Base-by-base conservation (phyloP, 805 yeast species). In the Metschnikowia baotianmanensis region DNA sequence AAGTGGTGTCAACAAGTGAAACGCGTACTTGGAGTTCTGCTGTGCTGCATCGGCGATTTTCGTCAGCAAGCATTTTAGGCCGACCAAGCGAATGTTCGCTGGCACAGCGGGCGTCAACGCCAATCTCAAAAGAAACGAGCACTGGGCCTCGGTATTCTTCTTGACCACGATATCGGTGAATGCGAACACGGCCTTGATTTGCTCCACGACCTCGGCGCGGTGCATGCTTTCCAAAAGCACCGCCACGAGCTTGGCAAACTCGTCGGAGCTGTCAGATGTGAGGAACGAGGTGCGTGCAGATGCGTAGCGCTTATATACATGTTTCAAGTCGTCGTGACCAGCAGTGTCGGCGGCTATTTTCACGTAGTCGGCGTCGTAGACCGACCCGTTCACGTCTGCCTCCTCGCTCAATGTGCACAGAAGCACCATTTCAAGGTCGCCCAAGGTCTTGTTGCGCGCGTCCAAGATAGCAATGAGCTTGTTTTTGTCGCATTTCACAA, bases 91-190 rank as follows among this genome's bases (percentile, higher is more conserved):
- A 11, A 78, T 74, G 25, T 76, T 70, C 6, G 76, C 53, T 34
- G 93, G 93, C 2, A 79, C 69, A 5, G 76, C 67, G 11, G 78
- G 72, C 1, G 86, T 75, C 20, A 78, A 68, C 0, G 82, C 59
- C 5, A 78, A 66, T 57, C 89, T 70, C 10, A 79, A 52, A 29
- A 81, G 57, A 55, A 83, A 85, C 0, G 89, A 75, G n/a, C 80
- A 48, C 23, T 69, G 66, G 2, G 76, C 52, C 45, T 72, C 78
- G 2, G 54, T 41, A 2, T n/a, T 37, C 15, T 32, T 45, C 47
- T 31, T 56, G 24, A 50, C 22, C 3, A 42, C 48, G 10, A 31
- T 29, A 16, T 33, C 32, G 11, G 34, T 26, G 32, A 50, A 50
- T 8, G 34, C 34, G 21, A 37, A 30, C 15, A 42, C 28, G 19